Percentiles rank a stretch among this genome's conserved stretches.
phyloP scores from a whole-genome alignment of 495 filamentous ascomycete species.

The Tuber aestivum region DNA sequence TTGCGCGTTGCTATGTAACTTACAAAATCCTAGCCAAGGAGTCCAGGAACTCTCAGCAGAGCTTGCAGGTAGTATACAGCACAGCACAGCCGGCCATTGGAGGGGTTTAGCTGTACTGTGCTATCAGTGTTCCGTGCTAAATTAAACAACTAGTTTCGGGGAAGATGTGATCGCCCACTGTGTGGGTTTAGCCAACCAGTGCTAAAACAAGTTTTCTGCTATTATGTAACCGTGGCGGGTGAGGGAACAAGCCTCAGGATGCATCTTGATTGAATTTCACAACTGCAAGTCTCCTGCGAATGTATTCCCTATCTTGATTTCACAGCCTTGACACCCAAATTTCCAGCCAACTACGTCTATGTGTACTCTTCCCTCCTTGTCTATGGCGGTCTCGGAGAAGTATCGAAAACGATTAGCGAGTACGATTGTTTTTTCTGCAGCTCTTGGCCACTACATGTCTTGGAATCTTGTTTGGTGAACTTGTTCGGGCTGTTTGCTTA shows the following conservation, averaged over 20 bases:
- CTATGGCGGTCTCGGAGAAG: not conserved
- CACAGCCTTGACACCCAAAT: not conserved
- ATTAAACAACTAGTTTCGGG: not conserved
- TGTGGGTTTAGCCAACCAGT: not conserved
- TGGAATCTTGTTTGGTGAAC: no score
- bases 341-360: not conserved
- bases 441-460: not conserved
- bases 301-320: not conserved
- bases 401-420: not conserved
- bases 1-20: no score
- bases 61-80: not conserved
- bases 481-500: no score
- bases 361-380: not conserved
- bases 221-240: not conserved
- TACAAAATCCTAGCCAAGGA: no score
- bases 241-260: not conserved
- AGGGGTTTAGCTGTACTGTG: not conserved
- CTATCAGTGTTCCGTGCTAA: not conserved
- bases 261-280: not conserved
- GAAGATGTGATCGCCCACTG: not conserved
- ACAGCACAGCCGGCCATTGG: no score
- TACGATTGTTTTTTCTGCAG: not conserved
- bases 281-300: not conserved
- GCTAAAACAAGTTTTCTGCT: not conserved
- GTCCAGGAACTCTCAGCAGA: no score